phyloP scores from a whole-genome alignment of 2,329 filamentous ascomycete species.

The Paradendryphiella salina region DNA sequence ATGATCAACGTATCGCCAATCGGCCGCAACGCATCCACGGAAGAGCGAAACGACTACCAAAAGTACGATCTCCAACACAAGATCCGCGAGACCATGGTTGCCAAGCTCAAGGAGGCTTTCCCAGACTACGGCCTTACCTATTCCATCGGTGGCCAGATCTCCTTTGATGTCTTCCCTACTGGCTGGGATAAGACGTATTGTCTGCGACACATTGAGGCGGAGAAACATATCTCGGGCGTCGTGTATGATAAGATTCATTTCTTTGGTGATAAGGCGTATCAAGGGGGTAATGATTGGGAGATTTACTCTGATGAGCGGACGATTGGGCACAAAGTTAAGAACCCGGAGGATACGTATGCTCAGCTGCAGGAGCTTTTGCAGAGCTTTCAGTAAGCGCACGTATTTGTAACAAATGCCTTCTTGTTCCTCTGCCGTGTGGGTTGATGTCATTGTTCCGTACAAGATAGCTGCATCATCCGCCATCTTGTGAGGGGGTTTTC shows the following conservation, averaged over 20 bases:
- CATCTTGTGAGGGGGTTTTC: too few relatives aligned
- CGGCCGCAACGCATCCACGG: conserved; percentile 78
- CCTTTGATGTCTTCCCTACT: conserved; percentile 94
- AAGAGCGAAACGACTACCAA: conserved; percentile 83
- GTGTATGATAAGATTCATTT: conserved; percentile 90
- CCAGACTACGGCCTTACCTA: conserved; percentile 84
- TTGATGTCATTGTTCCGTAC: too few relatives aligned
- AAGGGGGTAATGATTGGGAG: conserved; percentile 94
- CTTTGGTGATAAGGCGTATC: conserved; percentile 93
- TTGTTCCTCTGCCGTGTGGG: too few relatives aligned
- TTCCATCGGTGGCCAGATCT: conserved; percentile 96
- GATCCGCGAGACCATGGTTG: conserved; percentile 76
- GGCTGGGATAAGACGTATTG: conserved; percentile 99
- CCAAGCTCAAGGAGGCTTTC: conserved; percentile 77
- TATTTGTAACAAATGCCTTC: too few relatives aligned
- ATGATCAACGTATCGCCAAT: conserved; percentile 87
- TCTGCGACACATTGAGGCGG: conserved; percentile 80
- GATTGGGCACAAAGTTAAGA: conserved; percentile 79
- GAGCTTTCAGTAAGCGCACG: conserved; percentile 22
- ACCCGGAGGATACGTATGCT: conserved; percentile 79
- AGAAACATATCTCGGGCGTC: conserved; percentile 69
- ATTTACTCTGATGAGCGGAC: conserved; percentile 83
- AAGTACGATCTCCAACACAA: conserved; percentile 77
- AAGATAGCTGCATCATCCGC: too few relatives aligned
- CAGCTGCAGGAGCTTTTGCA: conserved; percentile 79